Conservation (phyloP, 1,284 basidiomycete species). For the Stygiomarasmius scandens region DNA sequence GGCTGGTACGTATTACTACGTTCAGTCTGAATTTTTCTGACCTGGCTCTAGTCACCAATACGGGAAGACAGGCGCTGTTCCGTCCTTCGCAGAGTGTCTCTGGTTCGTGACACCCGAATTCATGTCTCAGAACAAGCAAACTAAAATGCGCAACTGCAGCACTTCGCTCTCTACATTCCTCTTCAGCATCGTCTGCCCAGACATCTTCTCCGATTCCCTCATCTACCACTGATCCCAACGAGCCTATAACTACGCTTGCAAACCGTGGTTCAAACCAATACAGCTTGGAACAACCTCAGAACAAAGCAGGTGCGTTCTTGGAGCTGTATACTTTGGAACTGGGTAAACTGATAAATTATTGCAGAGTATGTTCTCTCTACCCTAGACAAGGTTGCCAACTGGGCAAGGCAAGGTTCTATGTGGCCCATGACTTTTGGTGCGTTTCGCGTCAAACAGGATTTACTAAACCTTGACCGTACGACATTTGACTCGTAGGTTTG, state of each 20-base stretch:
- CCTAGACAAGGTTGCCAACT: conserved; percentile 96
- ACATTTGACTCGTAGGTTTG: conserved; percentile 60
- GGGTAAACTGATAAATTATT: conserved; percentile 4
- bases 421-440: conserved; percentile 99
- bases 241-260: conserved; percentile 69
- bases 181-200: conserved; percentile 31
- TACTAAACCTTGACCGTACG: neutral
- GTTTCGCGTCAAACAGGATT: conserved; percentile 20
- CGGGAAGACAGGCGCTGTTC: conserved; percentile 48
- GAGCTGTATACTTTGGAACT: neutral
- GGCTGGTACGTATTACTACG: conserved; percentile 39
- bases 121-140: neutral
- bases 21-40: conserved; percentile 5
- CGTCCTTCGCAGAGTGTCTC: conserved; percentile 47
- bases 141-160: conserved; percentile 33
- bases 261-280: conserved; percentile 81
- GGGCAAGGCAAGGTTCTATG: conserved; percentile 97
- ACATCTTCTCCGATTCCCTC: conserved; percentile 34
- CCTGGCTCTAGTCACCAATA: conserved; percentile 38
- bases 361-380: conserved; percentile 96
- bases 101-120: conserved; percentile 35
- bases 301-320: conserved; percentile 76
- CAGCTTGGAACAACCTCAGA: conserved; percentile 86
- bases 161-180: conserved; percentile 58
- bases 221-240: conserved; percentile 45